These are phyloP conservation scores for Collybia sp. DNA, from an alignment of 768 basidiomycete genomes.

Conservation along the genomic window DNA sequence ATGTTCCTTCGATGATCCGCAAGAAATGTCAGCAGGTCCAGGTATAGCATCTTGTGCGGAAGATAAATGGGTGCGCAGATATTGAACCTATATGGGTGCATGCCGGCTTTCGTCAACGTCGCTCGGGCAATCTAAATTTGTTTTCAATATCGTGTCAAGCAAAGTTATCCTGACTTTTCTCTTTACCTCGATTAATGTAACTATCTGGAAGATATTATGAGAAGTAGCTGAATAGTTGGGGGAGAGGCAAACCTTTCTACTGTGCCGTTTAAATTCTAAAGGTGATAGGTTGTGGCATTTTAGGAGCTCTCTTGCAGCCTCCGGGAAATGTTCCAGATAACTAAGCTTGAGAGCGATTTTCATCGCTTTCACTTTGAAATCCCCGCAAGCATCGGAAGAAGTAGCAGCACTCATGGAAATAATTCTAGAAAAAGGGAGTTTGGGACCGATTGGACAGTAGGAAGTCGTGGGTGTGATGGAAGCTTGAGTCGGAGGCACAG, in stretches of 20 bases:
- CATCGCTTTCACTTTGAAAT: constrained; percentile 20
- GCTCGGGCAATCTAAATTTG: constrained; percentile 36
- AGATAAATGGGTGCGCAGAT: constrained; percentile 33
- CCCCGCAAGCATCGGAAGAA: constrained; percentile 1
- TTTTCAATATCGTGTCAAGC: constrained; percentile 4
- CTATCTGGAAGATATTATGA: constrained; percentile 29
- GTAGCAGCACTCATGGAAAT: too few species aligned
- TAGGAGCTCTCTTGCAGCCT: constrained; percentile 23
- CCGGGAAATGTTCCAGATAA: constrained; percentile 24
- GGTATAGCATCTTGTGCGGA: constrained; percentile 43
- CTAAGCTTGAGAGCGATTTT: constrained; percentile 22
- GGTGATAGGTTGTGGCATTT: constrained; percentile 14
- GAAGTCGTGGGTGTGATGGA: too few species aligned
- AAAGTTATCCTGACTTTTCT: background rate
- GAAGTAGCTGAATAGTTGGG: background rate
- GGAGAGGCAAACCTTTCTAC: constrained; percentile 22
- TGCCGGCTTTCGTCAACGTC: constrained; percentile 36
- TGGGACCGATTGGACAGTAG: too few species aligned
- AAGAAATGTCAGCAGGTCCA: constrained; percentile 39
- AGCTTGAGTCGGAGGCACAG: too few species aligned
- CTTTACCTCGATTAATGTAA: constrained; percentile 47
- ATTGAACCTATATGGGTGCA: constrained; percentile 41
- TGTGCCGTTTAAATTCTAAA: constrained; percentile 20
- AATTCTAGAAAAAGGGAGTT: too few species aligned
- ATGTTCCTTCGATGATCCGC: constrained; percentile 27